Evolutionary conservation across 2,329 filamentous ascomycete genomes (phyloP).

Genomic region (Claviceps sp.): DNA sequence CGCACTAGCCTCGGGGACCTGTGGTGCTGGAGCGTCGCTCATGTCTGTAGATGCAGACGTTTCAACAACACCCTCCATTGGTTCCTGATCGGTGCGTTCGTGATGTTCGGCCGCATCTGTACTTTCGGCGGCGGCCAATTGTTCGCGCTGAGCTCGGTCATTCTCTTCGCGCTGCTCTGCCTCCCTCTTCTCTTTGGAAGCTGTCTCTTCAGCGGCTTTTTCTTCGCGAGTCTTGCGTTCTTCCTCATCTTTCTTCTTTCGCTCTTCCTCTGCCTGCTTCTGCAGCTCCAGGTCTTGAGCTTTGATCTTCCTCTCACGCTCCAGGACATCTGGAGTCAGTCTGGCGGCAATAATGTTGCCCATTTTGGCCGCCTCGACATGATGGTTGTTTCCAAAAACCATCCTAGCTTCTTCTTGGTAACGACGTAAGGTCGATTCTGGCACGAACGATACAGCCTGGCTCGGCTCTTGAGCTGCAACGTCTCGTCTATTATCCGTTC

Average conservation of each 20-base stretch:
- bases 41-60: slow-evolving; percentile 25
- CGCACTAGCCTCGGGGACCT: slow-evolving; percentile 6
- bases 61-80: slow-evolving; percentile 73
- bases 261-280: slow-evolving; percentile 42
- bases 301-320: slow-evolving; percentile 61
- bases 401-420: slow-evolving; percentile 88
- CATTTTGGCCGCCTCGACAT: slow-evolving; percentile 54
- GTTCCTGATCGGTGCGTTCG: slow-evolving; percentile 16
- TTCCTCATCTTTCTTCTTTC: slow-evolving; percentile 49
- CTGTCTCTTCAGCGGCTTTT: slow-evolving; percentile 57
- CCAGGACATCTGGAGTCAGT: slow-evolving; percentile 73
- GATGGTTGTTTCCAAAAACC: slow-evolving; percentile 56
- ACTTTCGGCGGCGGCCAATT: slow-evolving; percentile 45
- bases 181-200: slow-evolving; percentile 52
- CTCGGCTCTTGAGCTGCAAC: slow-evolving; percentile 43
- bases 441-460: slow-evolving; percentile 63
- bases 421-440: slow-evolving; percentile 57
- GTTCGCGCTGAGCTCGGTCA: slow-evolving; percentile 9
- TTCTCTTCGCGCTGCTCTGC: slow-evolving; percentile 53
- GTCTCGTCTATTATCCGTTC: slow-evolving; percentile 37
- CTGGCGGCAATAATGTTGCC: slow-evolving; percentile 55
- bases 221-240: slow-evolving; percentile 55
- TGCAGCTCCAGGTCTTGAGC: slow-evolving; percentile 40
- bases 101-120: slow-evolving; percentile 22
- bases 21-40: slow-evolving; percentile 17